Evolutionary conservation across 805 yeast species (phyloP).

Genomic region (Clavispora asparagi): DNA sequence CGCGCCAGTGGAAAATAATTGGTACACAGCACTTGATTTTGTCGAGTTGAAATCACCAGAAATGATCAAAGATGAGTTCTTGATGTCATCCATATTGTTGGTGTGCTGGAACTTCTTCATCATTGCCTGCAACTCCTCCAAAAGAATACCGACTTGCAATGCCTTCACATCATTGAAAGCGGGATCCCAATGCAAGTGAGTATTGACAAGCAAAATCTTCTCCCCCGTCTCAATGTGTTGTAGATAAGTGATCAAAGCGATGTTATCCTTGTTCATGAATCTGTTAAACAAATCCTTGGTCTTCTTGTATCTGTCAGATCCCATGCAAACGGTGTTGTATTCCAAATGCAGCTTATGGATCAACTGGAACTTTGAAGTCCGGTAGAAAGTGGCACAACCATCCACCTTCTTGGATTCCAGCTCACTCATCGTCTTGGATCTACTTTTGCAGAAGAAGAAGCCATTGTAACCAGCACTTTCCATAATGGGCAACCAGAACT

Average conservation of each 20-base stretch:
- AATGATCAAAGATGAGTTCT: constrained; percentile 69
- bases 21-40: constrained; percentile 84
- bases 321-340: constrained; percentile 75
- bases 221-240: constrained; percentile 72
- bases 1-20: constrained; percentile 75
- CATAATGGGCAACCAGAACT: constrained; percentile 78
- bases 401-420: constrained; percentile 85
- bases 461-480: constrained; percentile 74
- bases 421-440: constrained; percentile 86
- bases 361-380: constrained; percentile 60
- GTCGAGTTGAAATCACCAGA: constrained; percentile 97
- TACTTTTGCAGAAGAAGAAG: constrained; percentile 76
- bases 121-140: constrained; percentile 78
- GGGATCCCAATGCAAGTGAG: constrained; percentile 99
- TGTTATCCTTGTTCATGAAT: constrained; percentile 92
- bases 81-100: constrained; percentile 44
- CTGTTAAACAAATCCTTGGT: constrained; percentile 94
- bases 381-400: constrained; percentile 95
- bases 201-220: constrained; percentile 70
- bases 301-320: constrained; percentile 80
- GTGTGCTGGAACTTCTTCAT: constrained; percentile 46
- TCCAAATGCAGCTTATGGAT: constrained; percentile 72
- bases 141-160: constrained; percentile 85
- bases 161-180: constrained; percentile 93
- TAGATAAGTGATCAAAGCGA: constrained; percentile 73